Percentiles rank a stretch among this genome's conserved stretches.
Evolutionary conservation across 495 filamentous ascomycete species (phyloP).

Genomic region (Trichoderma gamsii): DNA sequence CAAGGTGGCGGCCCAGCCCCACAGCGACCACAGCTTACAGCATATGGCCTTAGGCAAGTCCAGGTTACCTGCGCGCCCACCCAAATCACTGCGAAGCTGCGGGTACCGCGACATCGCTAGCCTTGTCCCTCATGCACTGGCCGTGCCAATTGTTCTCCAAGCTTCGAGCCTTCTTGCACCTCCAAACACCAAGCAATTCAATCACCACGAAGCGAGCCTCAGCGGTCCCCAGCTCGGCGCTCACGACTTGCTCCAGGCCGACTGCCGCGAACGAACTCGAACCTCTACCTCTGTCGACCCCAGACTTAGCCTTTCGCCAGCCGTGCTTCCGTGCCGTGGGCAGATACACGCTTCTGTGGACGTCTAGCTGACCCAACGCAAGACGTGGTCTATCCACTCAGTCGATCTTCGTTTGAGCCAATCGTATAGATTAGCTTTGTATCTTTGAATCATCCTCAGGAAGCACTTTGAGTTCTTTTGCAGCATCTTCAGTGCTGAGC

Average conservation of each 20-base stretch:
- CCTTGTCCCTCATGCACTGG: not conserved
- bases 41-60: not conserved
- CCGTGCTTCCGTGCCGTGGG: not conserved
- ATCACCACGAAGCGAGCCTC: not conserved
- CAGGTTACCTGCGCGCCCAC: not conserved
- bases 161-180: not conserved
- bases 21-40: not conserved
- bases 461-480: conserved; percentile 16
- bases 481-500: conserved; percentile 17
- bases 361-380: conserved; percentile 1
- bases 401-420: not conserved
- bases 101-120: not conserved
- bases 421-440: not conserved
- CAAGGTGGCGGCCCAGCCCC: conserved; percentile 8
- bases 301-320: not conserved
- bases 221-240: not conserved
- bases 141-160: not conserved
- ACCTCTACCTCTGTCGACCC: not conserved
- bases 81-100: not conserved
- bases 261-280: not conserved
- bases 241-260: not conserved
- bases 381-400: not conserved
- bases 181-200: not conserved
- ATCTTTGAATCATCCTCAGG: not conserved
- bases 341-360: not conserved